Conservation (phyloP, 345 rosid genomes). For the Eucalyptus leucophloia region DNA sequence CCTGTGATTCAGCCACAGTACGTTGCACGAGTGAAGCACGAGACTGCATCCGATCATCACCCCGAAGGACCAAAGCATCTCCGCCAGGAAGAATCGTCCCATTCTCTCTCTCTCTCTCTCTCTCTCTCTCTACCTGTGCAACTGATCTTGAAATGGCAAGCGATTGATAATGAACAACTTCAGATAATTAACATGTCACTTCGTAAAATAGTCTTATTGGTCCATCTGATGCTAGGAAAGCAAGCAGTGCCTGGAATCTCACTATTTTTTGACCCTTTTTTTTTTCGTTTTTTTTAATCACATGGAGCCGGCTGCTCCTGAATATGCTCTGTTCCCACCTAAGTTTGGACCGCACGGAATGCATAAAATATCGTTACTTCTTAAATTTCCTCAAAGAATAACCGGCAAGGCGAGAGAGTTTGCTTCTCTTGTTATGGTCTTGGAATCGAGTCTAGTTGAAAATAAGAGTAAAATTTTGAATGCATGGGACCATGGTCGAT, state of each 20-base stretch:
- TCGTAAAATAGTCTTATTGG: background rate
- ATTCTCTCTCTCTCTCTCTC: background rate
- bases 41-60: background rate
- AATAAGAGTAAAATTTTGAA: background rate
- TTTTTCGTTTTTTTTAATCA: fast-evolving
- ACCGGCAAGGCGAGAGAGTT: background rate
- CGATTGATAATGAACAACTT: background rate
- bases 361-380: background rate
- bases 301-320: too few relatives aligned
- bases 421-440: background rate
- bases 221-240: background rate
- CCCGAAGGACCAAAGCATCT: background rate
- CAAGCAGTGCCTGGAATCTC: background rate
- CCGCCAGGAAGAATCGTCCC: background rate
- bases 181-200: background rate
- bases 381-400: background rate
- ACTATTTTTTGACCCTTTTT: background rate
- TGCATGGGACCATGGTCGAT: fast-evolving
- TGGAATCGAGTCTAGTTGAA: background rate
- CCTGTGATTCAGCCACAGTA: background rate
- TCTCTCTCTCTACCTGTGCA: background rate
- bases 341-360: background rate
- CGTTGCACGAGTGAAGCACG: background rate
- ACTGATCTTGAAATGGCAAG: background rate
- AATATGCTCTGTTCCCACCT: background rate